phyloP scores from a whole-genome alignment of 2,329 filamentous ascomycete genomes.

The Aureobasidium mangrovei region DNA sequence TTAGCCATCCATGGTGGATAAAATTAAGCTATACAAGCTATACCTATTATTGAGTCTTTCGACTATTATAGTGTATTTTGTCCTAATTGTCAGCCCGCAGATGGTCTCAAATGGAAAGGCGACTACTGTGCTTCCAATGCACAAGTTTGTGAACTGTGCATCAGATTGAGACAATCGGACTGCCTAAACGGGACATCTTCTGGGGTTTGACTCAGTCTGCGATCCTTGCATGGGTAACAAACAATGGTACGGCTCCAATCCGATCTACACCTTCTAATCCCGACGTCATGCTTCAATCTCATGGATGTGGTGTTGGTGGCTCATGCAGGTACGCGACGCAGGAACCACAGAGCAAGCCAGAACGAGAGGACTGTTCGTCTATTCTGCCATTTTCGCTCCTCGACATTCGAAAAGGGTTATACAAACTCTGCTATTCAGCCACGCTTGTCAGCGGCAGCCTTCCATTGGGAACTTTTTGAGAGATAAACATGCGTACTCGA shows the following conservation, averaged over 20 bases:
- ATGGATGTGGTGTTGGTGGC: background rate
- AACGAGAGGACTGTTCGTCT: background rate
- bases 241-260: background rate
- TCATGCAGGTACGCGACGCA: slow-evolving; percentile 12
- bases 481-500: background rate
- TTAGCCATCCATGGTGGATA: slow-evolving; percentile 2
- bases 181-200: background rate
- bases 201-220: slow-evolving; percentile 11
- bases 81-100: background rate
- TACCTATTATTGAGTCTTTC: background rate
- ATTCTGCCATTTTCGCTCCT: slow-evolving; percentile 3
- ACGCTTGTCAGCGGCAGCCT: background rate
- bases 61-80: background rate
- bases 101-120: background rate
- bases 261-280: slow-evolving; percentile 4
- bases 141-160: background rate
- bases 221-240: background rate
- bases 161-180: slow-evolving; percentile 9
- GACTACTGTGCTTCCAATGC: background rate
- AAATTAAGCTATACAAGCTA: slow-evolving; percentile 5
- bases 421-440: background rate
- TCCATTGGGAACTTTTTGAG: background rate
- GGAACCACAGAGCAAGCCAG: background rate
- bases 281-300: background rate
- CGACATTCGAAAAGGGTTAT: background rate